These are phyloP conservation scores for Ceratocystis albifundus DNA, from an alignment of 2,329 filamentous ascomycete species.

Conservation along the genomic window DNA sequence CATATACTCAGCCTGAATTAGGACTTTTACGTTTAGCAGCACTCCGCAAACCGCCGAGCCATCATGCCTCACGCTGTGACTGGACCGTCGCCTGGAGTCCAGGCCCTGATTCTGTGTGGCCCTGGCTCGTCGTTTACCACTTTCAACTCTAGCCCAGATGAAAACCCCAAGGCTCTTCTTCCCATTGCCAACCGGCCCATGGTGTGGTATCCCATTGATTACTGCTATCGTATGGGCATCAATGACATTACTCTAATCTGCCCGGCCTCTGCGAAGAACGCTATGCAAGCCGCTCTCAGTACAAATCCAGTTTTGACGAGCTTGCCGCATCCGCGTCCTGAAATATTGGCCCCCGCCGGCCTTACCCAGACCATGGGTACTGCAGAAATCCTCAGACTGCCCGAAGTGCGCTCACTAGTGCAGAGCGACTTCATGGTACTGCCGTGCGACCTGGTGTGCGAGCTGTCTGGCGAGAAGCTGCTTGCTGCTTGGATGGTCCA, in stretches of 20 bases:
- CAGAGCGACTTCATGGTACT: conserved; percentile 80
- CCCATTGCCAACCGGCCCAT: conserved; percentile 77
- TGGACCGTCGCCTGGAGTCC: conserved; percentile 63
- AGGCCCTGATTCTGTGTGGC: conserved; percentile 72
- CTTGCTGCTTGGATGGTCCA: conserved; percentile 88
- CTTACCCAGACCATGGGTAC: conserved; percentile 79
- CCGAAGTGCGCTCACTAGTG: conserved; percentile 67
- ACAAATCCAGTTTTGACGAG: conserved; percentile 68
- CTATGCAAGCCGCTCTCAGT: conserved; percentile 58
- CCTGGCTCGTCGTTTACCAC: conserved; percentile 72
- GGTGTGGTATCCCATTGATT: conserved; percentile 82
- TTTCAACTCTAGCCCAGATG: conserved; percentile 67
- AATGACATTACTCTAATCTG: conserved; percentile 55
- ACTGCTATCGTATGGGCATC: conserved; percentile 70
- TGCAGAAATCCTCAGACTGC: conserved; percentile 72
- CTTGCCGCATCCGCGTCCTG: conserved; percentile 59
- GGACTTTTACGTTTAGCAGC: background rate
- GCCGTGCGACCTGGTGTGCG: conserved; percentile 87
- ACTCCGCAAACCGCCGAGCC: conserved; percentile 12
- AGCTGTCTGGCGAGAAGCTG: conserved; percentile 69
- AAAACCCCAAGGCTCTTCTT: conserved; percentile 70
- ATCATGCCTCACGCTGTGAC: conserved; percentile 64
- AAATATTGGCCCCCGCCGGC: conserved; percentile 62
- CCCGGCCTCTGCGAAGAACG: conserved; percentile 52
- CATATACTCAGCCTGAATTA: conserved; percentile 1